Base-by-base conservation (phyloP, 2,329 filamentous ascomycete genomes). In the Hypoxylon sp. region DNA sequence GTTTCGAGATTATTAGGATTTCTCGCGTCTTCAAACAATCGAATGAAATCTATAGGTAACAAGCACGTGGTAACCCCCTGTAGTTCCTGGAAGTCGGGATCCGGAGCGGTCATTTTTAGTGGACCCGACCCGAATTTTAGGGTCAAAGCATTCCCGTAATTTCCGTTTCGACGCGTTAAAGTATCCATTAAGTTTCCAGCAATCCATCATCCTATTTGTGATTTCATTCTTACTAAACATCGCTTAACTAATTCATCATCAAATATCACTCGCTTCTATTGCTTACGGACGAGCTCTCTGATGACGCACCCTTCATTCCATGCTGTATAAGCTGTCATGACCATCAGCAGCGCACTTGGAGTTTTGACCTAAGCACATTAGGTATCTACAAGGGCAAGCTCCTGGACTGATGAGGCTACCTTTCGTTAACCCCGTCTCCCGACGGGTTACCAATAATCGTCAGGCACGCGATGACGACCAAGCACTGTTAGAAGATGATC, bases 401-500 rank as follows among this genome's bases (percentile, higher is more conserved):
- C 51, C 50, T 7, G 43, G 41, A 23, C 28, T 58, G n/a, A 45
- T 48, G 21, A 66, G 41, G 17, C 32, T 66, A 23, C 62, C 65
- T 53, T 5, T 66, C 11, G n/a, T 64, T 30, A 62, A 66, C 38
- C 43, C 55, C 9, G 43, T 72, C 21, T 46, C 63, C 34, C 49
- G 34, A 21, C 50, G 45, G 28, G 38, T 34, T 0, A 19, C 21
- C 5, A 36, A 63, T 32, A 45, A 30, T 13, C 63, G 32, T 10
- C 67, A 36, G 1, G 41, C 14, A 52, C 32, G 50, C 21, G 71
- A 72, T 52, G 74, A 72, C 46, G 61, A 46, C 53, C 65, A 57
- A 57, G 68, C 67, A 55, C 59, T 75, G 9, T 60, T 74, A 17
- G 72, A 72, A 48, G 72, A 74, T 49, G 72, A 75, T 50, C 68